These are phyloP conservation scores for Pharus latifolius DNA, from an alignment of 176 grass and related monocot genomes.

Conservation along the genomic window DNA sequence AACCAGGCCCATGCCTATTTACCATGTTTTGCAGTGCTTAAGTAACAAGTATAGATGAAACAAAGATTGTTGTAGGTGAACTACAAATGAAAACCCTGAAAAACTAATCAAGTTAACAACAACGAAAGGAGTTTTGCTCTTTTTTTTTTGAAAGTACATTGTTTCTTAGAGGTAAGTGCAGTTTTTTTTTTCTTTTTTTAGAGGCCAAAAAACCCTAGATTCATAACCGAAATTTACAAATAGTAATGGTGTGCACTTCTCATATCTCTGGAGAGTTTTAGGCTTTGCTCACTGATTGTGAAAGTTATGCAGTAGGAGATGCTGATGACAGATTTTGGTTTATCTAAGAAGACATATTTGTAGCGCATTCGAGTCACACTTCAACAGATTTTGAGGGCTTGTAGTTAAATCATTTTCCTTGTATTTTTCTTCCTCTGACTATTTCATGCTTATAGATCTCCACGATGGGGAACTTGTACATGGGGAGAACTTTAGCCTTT, in stretches of 20 bases:
- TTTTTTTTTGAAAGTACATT: not conserved
- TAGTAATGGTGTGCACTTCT: no score
- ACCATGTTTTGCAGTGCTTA: no score
- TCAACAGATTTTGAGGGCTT: not conserved
- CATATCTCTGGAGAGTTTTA: not conserved
- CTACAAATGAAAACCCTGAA: not conserved
- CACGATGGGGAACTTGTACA: conserved; percentile 86
- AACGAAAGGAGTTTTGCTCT: not conserved
- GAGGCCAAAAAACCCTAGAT: no score
- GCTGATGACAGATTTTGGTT: not conserved
- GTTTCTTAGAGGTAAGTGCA: not conserved
- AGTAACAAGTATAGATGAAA: no score
- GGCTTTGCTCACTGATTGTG: not conserved
- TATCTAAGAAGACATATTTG: not conserved
- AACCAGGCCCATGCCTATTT: no score
- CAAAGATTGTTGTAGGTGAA: not conserved
- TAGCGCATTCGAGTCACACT: not conserved
- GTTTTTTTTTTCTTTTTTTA: not conserved
- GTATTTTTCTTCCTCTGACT: not conserved
- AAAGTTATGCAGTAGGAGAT: not conserved
- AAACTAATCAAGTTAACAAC: not conserved
- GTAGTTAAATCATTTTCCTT: not conserved
- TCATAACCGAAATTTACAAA: no score
- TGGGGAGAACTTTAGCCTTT: conserved; percentile 94
- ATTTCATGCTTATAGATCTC: conserved; percentile 58